These are phyloP conservation scores for Aspergillus heteromorphus DNA, from an alignment of 495 filamentous ascomycete species.

Conservation along the genomic window DNA sequence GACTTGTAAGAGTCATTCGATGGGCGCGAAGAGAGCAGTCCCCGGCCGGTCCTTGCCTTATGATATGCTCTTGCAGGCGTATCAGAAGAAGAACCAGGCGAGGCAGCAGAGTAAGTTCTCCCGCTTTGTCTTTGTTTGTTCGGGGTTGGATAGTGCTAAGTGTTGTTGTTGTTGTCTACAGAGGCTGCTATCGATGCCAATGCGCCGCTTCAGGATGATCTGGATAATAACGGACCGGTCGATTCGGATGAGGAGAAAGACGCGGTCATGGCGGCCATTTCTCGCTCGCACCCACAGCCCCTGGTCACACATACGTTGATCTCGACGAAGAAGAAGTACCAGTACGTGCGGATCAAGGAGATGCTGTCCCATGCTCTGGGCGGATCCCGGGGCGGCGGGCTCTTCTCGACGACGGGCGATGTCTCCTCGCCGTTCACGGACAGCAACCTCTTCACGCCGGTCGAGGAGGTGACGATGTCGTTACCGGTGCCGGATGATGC, in stretches of 20 bases:
- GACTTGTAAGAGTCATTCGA: constrained; percentile 94
- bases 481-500: constrained; percentile 16
- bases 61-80: constrained; percentile 86
- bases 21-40: constrained; percentile 92
- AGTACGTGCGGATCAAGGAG: constrained; percentile 80
- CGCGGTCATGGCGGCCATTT: constrained; percentile 77
- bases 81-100: constrained; percentile 99
- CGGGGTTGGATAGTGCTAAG: constrained; percentile 9
- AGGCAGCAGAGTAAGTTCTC: constrained; percentile 76
- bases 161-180: constrained; percentile 32
- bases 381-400: constrained; percentile 36
- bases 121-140: background rate
- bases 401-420: constrained; percentile 40
- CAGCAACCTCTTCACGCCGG: constrained; percentile 30
- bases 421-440: constrained; percentile 20
- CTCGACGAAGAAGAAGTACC: constrained; percentile 67
- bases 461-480: constrained; percentile 22
- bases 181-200: constrained; percentile 91
- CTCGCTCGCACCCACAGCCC: constrained; percentile 68
- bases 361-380: constrained; percentile 74
- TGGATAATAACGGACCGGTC: constrained; percentile 66
- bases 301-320: constrained; percentile 61
- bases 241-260: constrained; percentile 93
- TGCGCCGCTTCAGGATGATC: constrained; percentile 81
- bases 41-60: constrained; percentile 88